phyloP scores from a whole-genome alignment of 148 eudicot species.

The Pouteria glomerata region DNA sequence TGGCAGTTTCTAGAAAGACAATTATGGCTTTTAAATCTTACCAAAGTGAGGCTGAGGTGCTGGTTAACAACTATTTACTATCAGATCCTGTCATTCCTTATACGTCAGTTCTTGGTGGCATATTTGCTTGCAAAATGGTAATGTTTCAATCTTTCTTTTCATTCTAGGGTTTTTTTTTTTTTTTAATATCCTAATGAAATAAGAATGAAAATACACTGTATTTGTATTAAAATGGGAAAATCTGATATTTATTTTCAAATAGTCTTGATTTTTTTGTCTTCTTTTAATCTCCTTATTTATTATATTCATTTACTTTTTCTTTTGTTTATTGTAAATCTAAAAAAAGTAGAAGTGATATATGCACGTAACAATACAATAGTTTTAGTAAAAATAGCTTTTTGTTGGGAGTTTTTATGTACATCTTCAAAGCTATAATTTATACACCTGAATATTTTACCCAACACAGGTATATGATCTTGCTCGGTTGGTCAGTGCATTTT shows the following conservation, averaged over 20 bases:
- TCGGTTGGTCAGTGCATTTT: slow-evolving; percentile 55
- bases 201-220: too few species aligned
- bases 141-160: slow-evolving; percentile 12
- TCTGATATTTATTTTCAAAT: background rate
- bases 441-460: slow-evolving; percentile 4
- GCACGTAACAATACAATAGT: too few species aligned
- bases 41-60: slow-evolving; percentile 74
- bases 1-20: slow-evolving; percentile 52
- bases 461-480: slow-evolving; percentile 74
- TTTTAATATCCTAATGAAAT: background rate
- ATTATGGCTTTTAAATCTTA: slow-evolving; percentile 60
- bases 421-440: background rate
- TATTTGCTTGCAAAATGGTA: slow-evolving; percentile 81
- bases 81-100: slow-evolving; percentile 84
- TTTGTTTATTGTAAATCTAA: background rate
- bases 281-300: too few species aligned
- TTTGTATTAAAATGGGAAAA: too few species aligned
- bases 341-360: too few species aligned
- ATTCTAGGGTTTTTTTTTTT: background rate
- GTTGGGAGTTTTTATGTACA: background rate
- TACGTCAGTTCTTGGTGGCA: slow-evolving; percentile 71
- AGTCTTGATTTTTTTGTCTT: too few species aligned
- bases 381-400: too few species aligned
- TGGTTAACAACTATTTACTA: slow-evolving; percentile 67
- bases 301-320: too few species aligned